These are phyloP conservation scores for Neurospora sp. DNA, from an alignment of 495 filamentous ascomycete species.

Conservation along the genomic window DNA sequence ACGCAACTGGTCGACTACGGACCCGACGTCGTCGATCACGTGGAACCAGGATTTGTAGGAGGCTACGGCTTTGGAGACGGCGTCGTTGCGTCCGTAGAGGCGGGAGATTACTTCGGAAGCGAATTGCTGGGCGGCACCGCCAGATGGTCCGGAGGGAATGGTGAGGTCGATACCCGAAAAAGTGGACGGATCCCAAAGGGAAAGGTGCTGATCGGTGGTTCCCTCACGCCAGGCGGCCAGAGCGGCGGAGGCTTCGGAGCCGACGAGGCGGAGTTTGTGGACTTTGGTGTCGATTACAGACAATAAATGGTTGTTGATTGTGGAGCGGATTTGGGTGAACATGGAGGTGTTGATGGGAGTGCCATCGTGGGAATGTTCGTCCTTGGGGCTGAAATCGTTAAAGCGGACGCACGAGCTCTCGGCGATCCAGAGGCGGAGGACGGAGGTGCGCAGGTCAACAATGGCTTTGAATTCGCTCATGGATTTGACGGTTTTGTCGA, in stretches of 20 bases:
- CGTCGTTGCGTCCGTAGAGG: constrained; percentile 55
- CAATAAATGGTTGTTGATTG: constrained; percentile 55
- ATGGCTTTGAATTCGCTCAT: constrained; percentile 56
- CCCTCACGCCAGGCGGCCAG: constrained; percentile 44
- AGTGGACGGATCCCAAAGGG: constrained; percentile 53
- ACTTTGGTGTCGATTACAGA: constrained; percentile 50
- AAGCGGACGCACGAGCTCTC: constrained; percentile 36
- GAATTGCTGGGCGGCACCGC: constrained; percentile 31
- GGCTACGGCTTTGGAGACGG: constrained; percentile 47
- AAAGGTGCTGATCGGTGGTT: constrained; percentile 34
- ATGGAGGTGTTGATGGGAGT: constrained; percentile 33
- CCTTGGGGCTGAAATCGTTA: constrained; percentile 38
- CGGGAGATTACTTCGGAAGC: constrained; percentile 35
- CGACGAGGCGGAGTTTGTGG: constrained; percentile 46
- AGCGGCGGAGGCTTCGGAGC: constrained; percentile 42
- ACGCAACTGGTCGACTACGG: constrained; percentile 55
- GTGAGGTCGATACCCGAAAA: constrained; percentile 30
- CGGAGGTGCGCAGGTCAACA: constrained; percentile 54
- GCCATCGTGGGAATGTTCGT: background rate
- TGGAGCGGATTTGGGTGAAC: constrained; percentile 55
- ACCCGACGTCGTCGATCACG: constrained; percentile 49
- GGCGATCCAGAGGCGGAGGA: constrained; percentile 66
- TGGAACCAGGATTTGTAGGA: constrained; percentile 60
- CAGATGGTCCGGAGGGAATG: background rate
- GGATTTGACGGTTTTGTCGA: constrained; percentile 44